Conservation (phyloP, 1,139 yeast species). For the Pichia sp. region DNA sequence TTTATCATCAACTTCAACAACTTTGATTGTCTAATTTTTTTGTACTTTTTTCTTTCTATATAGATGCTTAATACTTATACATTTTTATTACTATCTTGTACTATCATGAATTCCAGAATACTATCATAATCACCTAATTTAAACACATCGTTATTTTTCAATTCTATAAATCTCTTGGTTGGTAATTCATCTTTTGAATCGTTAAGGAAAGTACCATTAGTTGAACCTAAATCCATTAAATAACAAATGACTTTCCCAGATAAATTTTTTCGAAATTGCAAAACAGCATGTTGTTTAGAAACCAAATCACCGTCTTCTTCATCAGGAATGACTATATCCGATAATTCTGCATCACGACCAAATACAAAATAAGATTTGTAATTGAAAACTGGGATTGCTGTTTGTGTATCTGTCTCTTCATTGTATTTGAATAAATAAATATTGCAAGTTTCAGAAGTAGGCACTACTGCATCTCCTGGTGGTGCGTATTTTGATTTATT, state of each 20-base stretch:
- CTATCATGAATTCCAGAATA: constrained; percentile 21
- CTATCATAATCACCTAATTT: constrained; percentile 36
- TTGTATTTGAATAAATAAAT: constrained; percentile 17
- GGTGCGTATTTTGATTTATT: constrained; percentile 17
- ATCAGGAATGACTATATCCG: constrained; percentile 37
- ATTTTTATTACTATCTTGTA: neutral
- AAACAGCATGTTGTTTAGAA: constrained; percentile 51
- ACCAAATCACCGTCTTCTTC: constrained; percentile 35
- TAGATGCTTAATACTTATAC: neutral
- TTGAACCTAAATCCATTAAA: constrained; percentile 47
- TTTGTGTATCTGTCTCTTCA: constrained; percentile 12
- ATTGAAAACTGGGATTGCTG: constrained; percentile 19
- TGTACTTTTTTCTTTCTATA: neutral
- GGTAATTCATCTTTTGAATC: constrained; percentile 38
- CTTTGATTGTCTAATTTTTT: neutral
- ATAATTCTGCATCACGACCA: constrained; percentile 42
- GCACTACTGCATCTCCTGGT: constrained; percentile 21
- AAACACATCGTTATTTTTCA: constrained; percentile 43
- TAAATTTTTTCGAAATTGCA: constrained; percentile 38
- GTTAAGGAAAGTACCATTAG: constrained; percentile 50
- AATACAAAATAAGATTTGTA: constrained; percentile 30
- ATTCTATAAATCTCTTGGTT: constrained; percentile 41
- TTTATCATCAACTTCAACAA: constrained; percentile 3
- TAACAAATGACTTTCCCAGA: constrained; percentile 26
- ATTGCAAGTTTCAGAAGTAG: constrained; percentile 14